Base-by-base conservation (phyloP, 495 filamentous ascomycete species). In the Choiromyces venosus region DNA sequence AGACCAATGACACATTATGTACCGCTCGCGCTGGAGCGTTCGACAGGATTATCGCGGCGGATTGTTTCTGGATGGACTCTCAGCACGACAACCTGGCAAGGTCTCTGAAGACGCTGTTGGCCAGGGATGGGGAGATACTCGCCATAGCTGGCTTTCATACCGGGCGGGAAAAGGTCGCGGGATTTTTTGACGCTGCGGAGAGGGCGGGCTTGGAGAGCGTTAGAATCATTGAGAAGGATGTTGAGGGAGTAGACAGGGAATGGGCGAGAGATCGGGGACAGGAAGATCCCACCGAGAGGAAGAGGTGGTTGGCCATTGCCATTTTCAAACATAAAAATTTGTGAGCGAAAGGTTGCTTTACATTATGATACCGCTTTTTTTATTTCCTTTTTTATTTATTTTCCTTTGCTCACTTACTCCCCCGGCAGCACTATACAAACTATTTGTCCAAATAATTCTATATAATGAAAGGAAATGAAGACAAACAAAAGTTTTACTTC, bases 71-170 rank as follows among this genome's bases (percentile, higher is more conserved):
- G 93, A 93, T 96, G 90, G 86, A 84, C 18, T 86, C 83, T 79
- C 88, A 95, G 83, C 93, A 97, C 80, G 84, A 83, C 37, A 91
- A 91, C 79, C 87, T 97, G 19, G 85, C 84, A 56, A 82, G 82
- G 33, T 93, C 91, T 12, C 89, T 97, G 81, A 82, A 84, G 18
- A 89, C 89, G 83, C 95, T 97, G 82, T 85, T 97, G 44, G 85
- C 84, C 4, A 82, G 84, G 0, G 79, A 80, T 1, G 89, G 89
- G 0, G 81, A 86, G 42, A 86, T 91, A 12, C 91, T 89, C 85
- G 87, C 91, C 12, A 85, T 93, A 29, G 90, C 89, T 0, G 92
- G 91, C 0, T 94, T 96, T 76, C 94, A 97, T 82, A 97, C 94
- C 0, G 93, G 93, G 0, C 84, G 93, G 65, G 84, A 83, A 12